A percentile compares a stretch with the other conserved stretches of the same genome.
phyloP scores from a whole-genome alignment of 1,284 basidiomycete species.

The Moesziomyces antarcticus region DNA sequence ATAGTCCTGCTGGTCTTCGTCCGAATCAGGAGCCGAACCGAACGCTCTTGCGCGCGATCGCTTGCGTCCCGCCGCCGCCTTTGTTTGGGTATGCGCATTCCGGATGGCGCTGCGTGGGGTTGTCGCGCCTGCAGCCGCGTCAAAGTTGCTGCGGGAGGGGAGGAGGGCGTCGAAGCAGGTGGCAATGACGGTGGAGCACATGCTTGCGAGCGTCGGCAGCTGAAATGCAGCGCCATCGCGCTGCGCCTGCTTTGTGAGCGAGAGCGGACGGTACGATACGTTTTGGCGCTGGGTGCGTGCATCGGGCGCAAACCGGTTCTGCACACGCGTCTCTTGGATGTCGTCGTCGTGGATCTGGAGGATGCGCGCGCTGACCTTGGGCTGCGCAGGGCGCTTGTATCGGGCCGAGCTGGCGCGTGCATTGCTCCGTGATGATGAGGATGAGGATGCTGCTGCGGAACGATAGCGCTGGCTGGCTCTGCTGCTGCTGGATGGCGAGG shows the following conservation, averaged over 20 bases:
- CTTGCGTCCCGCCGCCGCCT: constrained; percentile 7
- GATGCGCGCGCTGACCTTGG: constrained; percentile 28
- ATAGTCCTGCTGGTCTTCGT: constrained; percentile 35
- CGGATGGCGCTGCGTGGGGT: constrained; percentile 1
- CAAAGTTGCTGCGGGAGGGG: constrained; percentile 30
- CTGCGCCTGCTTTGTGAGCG: constrained; percentile 17
- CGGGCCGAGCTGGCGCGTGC: background rate
- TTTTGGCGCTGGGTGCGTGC: constrained; percentile 17
- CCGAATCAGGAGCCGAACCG: constrained; percentile 32
- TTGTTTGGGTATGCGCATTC: constrained; percentile 8
- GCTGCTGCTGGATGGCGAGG: constrained; percentile 8
- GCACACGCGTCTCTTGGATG: constrained; percentile 25
- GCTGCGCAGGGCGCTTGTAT: constrained; percentile 13
- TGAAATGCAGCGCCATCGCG: constrained; percentile 19
- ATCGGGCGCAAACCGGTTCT: constrained; percentile 35
- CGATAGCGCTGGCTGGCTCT: constrained; percentile 21
- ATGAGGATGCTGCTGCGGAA: constrained; percentile 4
- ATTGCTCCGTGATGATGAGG: background rate
- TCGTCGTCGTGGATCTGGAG: constrained; percentile 31
- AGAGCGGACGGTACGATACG: constrained; percentile 27
- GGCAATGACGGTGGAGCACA: constrained; percentile 28
- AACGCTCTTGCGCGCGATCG: constrained; percentile 20
- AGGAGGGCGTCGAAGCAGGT: constrained; percentile 30
- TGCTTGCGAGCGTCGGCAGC: constrained; percentile 16
- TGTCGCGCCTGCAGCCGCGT: constrained; percentile 10